A percentile compares a stretch with the other conserved stretches of the same genome.
Conservation (phyloP, 805 yeast species). For the Pichia ethanolica region DNA sequence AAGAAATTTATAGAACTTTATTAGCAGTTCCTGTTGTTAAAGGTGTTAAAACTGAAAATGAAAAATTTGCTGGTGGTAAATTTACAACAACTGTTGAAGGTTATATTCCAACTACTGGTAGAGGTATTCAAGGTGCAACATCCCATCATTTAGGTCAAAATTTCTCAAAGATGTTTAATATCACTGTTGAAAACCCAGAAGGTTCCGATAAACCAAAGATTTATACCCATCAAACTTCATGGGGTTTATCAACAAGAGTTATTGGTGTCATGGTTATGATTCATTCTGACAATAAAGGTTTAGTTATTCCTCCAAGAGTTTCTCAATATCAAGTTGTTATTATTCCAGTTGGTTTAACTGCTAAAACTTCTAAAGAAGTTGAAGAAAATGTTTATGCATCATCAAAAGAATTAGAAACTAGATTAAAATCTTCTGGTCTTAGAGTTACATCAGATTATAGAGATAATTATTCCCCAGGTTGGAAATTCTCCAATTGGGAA, state of each 20-base stretch:
- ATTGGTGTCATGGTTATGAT: constrained; percentile 99
- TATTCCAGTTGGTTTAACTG: constrained; percentile 91
- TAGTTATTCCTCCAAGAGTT: constrained; percentile 95
- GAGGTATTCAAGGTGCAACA: constrained; percentile 99
- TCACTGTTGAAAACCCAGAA: constrained; percentile 90
- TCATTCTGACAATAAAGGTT: constrained; percentile 97
- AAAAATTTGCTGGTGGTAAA: constrained; percentile 96
- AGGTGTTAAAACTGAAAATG: constrained; percentile 95
- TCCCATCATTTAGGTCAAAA: constrained; percentile 97
- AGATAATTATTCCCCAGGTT: constrained; percentile 94
- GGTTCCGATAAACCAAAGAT: constrained; percentile 81
- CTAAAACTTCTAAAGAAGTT: constrained; percentile 72
- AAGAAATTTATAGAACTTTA: constrained; percentile 77
- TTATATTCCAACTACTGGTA: constrained; percentile 94
- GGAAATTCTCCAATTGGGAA: constrained; percentile 98
- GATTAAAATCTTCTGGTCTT: constrained; percentile 53
- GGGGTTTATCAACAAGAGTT: constrained; percentile 98
- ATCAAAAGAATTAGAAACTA: constrained; percentile 60
- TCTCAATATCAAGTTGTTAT: constrained; percentile 89
- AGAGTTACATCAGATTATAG: constrained; percentile 84
- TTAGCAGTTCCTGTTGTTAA: constrained; percentile 96
- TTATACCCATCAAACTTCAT: constrained; percentile 91
- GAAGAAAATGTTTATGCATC: constrained; percentile 63
- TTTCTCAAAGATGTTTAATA: constrained; percentile 97
- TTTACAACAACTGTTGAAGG: constrained; percentile 96